Evolutionary conservation across 306 rosid genomes (phyloP), one percentile per base, ranked within the genome.

Genomic region (Castanea crenata): DNA sequence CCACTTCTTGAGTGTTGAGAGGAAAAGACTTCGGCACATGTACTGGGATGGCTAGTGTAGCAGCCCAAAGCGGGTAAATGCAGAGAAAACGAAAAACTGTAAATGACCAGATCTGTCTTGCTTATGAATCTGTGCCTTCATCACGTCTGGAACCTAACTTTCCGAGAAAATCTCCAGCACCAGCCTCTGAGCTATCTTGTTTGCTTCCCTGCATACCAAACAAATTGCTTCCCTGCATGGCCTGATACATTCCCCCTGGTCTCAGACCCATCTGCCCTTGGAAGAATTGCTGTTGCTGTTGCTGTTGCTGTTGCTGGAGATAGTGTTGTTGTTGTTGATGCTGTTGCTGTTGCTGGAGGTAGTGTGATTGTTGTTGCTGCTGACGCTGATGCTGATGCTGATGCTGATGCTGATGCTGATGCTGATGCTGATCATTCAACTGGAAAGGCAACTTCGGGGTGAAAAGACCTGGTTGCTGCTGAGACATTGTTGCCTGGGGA

Each of bases 241-340:
- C 23, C 62, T 78, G 86, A 71, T 80, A 76, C 2, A 65, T 75
- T 74, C 71, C 23, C 34, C 79, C 77, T 23, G 85, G 82, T 72
- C 81, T 78, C 67, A 18, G n/a, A 68, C 38, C 74, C 75, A 83
- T 52, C 67, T 79, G 85, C 61, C 78, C 86, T 57, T 78, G 83
- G 18, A 78, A 34, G 55, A 78, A 41, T 41, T 41, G 46, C 46
- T 41, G 46, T 8, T 41, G 46, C 46, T 41, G 46, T 35, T 35
- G 41, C 7, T 38, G 49, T 27, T 83, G 90, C 63, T 74, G 88
- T 73, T 74, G 88, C 73, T 80, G 88, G 82, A 80, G 71, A 80
- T 80, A 85, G 61, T 14, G 11, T 62, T 79, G 81, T 18, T 77
- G 49, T 74, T 72, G 80, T 58, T 27, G 81, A 18, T 77, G 49